Percentiles rank a stretch among this genome's conserved stretches.
These are phyloP conservation scores for Acorus gramineus DNA, from an alignment of 106 monocot species.

Conservation along the genomic window DNA sequence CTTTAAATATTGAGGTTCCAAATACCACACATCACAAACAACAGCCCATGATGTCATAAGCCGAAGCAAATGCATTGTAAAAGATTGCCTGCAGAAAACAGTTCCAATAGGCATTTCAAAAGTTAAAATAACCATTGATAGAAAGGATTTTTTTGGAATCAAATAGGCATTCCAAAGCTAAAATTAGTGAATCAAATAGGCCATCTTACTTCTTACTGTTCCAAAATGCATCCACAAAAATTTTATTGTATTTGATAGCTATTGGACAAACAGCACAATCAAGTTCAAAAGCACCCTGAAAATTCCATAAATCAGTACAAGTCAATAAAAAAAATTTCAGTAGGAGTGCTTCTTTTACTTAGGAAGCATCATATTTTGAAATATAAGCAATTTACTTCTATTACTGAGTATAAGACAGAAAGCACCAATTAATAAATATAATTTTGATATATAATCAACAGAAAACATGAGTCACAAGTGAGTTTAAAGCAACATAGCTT, in stretches of 20 bases:
- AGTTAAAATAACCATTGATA: too few relatives aligned
- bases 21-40: slow-evolving; percentile 98
- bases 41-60: slow-evolving; percentile 99
- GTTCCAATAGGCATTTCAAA: background rate
- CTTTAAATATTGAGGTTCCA: slow-evolving; percentile 85
- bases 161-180: background rate
- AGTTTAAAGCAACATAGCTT: too few relatives aligned
- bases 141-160: background rate
- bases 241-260: slow-evolving; percentile 98
- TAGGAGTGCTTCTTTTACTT: too few relatives aligned
- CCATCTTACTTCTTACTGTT: slow-evolving; percentile 88
- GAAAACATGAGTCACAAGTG: too few relatives aligned
- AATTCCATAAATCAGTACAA: background rate
- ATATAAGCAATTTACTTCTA: too few relatives aligned
- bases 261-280: slow-evolving; percentile 96
- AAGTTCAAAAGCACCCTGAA: slow-evolving; percentile 95
- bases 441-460: too few relatives aligned
- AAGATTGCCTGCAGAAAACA: slow-evolving; percentile 62
- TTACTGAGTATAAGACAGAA: too few relatives aligned
- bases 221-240: slow-evolving; percentile 99
- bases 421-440: too few relatives aligned
- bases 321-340: background rate
- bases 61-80: slow-evolving; percentile 79
- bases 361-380: too few relatives aligned
- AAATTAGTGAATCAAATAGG: slow-evolving; percentile 9